phyloP scores from a whole-genome alignment of 1,284 basidiomycete species.

The Cutaneotrichosporon sp. region DNA sequence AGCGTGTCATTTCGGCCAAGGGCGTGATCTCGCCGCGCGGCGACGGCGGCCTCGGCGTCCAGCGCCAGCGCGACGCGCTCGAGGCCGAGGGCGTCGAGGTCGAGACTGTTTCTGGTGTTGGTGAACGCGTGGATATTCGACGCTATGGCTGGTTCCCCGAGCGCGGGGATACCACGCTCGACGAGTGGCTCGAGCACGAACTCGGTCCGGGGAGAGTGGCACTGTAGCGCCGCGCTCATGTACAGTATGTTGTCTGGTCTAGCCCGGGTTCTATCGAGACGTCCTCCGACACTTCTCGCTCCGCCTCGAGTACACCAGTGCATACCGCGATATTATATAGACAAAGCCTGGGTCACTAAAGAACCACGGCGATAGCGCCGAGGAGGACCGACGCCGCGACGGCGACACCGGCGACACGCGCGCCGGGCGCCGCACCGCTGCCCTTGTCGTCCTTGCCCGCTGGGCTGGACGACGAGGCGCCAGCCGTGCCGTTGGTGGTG shows the following conservation, averaged over 20 bases:
- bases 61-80: conserved; percentile 60
- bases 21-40: conserved; percentile 68
- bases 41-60: conserved; percentile 64
- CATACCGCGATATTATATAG: background rate
- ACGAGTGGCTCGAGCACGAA: conserved; percentile 11
- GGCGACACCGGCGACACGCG: background rate
- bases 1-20: conserved; percentile 44
- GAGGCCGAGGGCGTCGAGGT: conserved; percentile 69
- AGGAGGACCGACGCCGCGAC: background rate
- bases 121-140: conserved; percentile 53
- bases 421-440: background rate
- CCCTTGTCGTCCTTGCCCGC: background rate
- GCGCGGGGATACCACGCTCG: conserved; percentile 11
- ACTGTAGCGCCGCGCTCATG: too few relatives aligned
- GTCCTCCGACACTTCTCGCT: too few relatives aligned
- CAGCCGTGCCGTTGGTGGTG: background rate
- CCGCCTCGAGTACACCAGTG: too few relatives aligned
- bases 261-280: too few relatives aligned
- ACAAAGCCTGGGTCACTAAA: background rate
- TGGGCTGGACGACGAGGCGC: background rate
- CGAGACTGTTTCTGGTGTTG: conserved; percentile 41
- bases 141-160: conserved; percentile 61
- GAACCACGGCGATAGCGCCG: background rate
- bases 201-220: background rate
- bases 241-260: too few relatives aligned